Percentiles rank a stretch among this genome's conserved stretches.
Conservation (phyloP, 306 rosid genomes). For the Lathyrus oleraceus region DNA sequence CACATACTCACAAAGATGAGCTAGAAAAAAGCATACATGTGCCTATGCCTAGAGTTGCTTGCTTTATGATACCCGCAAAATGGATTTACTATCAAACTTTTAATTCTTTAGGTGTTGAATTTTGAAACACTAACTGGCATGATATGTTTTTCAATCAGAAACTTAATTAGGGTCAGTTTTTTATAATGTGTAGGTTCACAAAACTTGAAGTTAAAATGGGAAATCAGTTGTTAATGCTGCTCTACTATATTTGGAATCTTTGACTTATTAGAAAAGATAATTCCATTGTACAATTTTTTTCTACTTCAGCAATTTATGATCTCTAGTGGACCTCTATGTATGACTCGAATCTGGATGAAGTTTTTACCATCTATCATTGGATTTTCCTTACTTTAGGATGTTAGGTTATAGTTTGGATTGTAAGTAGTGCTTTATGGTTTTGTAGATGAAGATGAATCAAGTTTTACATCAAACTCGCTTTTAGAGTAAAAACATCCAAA, state of each 20-base stretch:
- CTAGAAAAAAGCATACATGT: neutral
- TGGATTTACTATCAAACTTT: conserved; percentile 7
- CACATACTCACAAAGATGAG: neutral
- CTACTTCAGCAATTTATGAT: neutral
- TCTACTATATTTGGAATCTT: conserved; percentile 8
- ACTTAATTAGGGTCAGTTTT: conserved; percentile 5
- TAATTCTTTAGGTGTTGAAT: conserved; percentile 20
- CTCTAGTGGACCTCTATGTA: neutral
- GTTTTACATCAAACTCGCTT: neutral
- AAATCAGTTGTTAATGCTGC: conserved; percentile 11
- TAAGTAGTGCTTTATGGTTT: neutral
- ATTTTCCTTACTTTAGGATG: neutral
- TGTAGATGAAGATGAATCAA: neutral
- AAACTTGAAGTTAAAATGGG: conserved; percentile 10
- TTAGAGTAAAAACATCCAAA: neutral
- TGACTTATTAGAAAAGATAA: conserved; percentile 4
- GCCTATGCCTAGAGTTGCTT: neutral
- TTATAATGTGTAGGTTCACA: neutral
- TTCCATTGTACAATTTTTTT: neutral
- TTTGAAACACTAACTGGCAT: conserved; percentile 1
- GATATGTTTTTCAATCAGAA: conserved; percentile 25
- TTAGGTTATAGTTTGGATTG: neutral
- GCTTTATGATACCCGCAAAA: neutral
- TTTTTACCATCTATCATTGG: neutral
- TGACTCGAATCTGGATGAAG: neutral